Percentiles rank a stretch among this genome's conserved stretches.
Conservation (phyloP, 1,284 basidiomycete genomes). For the Hymenochaete sp. region DNA sequence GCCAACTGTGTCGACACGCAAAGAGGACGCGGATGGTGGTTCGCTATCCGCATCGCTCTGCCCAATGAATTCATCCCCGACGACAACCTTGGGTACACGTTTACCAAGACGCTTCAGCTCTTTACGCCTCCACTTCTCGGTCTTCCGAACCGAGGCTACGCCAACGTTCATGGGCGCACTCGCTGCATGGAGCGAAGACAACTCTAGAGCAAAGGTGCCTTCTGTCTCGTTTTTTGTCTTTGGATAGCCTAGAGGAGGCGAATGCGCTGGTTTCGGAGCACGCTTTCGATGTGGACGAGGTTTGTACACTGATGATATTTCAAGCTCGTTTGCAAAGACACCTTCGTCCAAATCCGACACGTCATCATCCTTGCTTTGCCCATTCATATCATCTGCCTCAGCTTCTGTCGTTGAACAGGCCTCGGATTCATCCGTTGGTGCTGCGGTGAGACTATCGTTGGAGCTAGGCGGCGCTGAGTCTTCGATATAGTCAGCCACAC, state of each 20-base stretch:
- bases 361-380: neutral
- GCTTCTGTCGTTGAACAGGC: neutral
- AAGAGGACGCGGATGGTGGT: neutral
- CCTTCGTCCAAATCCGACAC: slow-evolving; percentile 18
- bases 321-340: slow-evolving; percentile 42
- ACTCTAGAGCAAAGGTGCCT: neutral
- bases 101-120: neutral
- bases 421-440: slow-evolving; percentile 37
- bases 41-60: neutral
- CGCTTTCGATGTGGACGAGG: slow-evolving; percentile 53
- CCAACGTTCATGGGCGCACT: slow-evolving; percentile 9
- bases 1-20: slow-evolving; percentile 4
- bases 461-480: no score
- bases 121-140: slow-evolving; percentile 1
- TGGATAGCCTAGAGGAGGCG: neutral
- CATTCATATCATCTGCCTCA: slow-evolving; percentile 8
- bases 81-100: neutral
- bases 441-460: slow-evolving; percentile 21
- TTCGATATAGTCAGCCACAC: slow-evolving; percentile 8
- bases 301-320: slow-evolving; percentile 62
- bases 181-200: neutral
- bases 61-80: neutral
- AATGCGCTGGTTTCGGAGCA: slow-evolving; percentile 8
- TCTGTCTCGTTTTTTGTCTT: neutral
- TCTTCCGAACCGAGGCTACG: neutral